Base-by-base conservation (phyloP, 352 stramenopile species). In the Globisporangium abappressorium region DNA sequence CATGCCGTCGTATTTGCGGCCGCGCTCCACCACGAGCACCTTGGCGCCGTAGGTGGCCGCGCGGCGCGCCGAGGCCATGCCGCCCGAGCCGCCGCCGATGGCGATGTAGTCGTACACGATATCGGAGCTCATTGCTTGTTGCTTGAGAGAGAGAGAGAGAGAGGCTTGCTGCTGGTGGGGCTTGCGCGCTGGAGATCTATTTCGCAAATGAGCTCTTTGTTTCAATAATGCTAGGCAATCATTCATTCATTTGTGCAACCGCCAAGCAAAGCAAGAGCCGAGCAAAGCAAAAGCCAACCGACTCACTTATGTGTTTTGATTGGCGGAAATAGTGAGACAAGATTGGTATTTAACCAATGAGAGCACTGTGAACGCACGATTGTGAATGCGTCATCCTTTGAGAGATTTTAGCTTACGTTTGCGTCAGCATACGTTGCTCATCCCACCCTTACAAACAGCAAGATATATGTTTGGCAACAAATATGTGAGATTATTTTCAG, bases 41-140 rank as follows among this genome's bases (percentile, higher is more conserved):
- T 98, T 98, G 62, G 95, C 95, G 62, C 97, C 97, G 76, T 99
- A 96, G 5, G 78, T 84, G 46, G 96, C 96, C 15, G 96, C 91
- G 68, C 95, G 87, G 22, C 95, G 89, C 34, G 97, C 95, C 11
- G 86, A 98, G 18, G 94, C 90, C 68, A 99, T 92, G 69, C 97
- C 97, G 55, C 91, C 91, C 66, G 80, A 93, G 64, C 93, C 93
- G 69, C 84, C 93, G 68, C 94, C 94, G 72, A 98, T 96, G 20
- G 98, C 88, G 22, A 98, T 72, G 63, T 96, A 96, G 78, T 98
- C 94, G 73, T 91, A 98, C 24, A 78, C 65, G 5, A 72, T 65
- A 57, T 85, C 75, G 15, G 77, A 80, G 75, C 77, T 89, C 74
- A 81, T 84, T 15, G 22, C 14, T 12, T 26, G 15, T 12, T 72